A percentile compares a stretch with the other conserved stretches of the same genome.
phyloP scores from a whole-genome alignment of 352 stramenopile genomes.

The Phytophthora fragariaefolia region DNA sequence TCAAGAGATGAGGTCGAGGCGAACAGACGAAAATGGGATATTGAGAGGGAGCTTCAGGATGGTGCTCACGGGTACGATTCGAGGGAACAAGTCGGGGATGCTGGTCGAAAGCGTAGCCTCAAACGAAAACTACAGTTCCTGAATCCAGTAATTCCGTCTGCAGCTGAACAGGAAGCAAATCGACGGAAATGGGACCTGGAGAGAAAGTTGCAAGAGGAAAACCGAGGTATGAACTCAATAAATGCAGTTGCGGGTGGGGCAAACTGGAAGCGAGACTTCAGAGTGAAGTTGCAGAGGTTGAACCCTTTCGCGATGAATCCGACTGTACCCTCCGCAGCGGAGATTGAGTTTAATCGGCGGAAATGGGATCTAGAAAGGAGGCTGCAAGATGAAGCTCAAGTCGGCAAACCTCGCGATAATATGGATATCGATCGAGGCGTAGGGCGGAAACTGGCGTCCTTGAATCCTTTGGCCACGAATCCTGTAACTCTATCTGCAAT shows the following conservation, averaged over 20 bases:
- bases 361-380: slow-evolving; percentile 37
- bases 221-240: neutral
- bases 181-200: slow-evolving; percentile 33
- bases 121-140: slow-evolving; percentile 10
- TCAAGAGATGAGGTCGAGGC: slow-evolving; percentile 21
- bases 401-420: neutral
- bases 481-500: slow-evolving; percentile 12
- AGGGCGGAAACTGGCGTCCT: slow-evolving; percentile 20
- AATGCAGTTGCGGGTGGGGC: neutral
- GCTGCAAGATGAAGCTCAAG: slow-evolving; percentile 21
- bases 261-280: slow-evolving; percentile 14
- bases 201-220: slow-evolving; percentile 22
- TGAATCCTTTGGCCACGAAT: slow-evolving; percentile 21
- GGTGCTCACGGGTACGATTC: slow-evolving; percentile 6
- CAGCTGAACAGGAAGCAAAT: slow-evolving; percentile 26
- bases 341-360: slow-evolving; percentile 26
- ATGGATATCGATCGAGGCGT: slow-evolving; percentile 3
- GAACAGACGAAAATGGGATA: slow-evolving; percentile 35
- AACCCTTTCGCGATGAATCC: slow-evolving; percentile 24
- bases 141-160: slow-evolving; percentile 8
- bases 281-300: slow-evolving; percentile 24
- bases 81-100: neutral
- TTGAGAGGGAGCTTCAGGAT: slow-evolving; percentile 33
- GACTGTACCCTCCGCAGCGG: slow-evolving; percentile 17
- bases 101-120: slow-evolving; percentile 8